phyloP scores from a whole-genome alignment of 768 basidiomycete genomes.

The Boletus rex-veris region DNA sequence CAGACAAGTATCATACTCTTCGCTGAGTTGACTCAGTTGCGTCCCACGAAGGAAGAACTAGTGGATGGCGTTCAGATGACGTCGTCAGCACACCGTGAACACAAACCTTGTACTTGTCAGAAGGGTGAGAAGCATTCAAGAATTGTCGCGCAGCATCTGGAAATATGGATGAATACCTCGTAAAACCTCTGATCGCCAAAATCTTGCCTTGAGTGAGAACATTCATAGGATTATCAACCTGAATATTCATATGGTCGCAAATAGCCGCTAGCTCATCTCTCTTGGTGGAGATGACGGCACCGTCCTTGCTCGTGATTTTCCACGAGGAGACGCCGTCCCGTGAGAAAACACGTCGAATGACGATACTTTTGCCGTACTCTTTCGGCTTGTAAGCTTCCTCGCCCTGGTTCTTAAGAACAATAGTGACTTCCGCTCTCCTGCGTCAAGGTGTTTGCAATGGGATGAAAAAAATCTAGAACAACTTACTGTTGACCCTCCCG shows the following conservation, averaged over 20 bases:
- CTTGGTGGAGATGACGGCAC: constrained; percentile 66
- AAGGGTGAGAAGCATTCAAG: constrained; percentile 72
- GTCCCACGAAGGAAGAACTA: constrained; percentile 96
- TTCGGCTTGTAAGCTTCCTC: constrained; percentile 83
- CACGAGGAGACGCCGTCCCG: constrained; percentile 74
- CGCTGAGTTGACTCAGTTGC: constrained; percentile 79
- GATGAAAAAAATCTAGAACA: neutral
- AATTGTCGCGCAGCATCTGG: constrained; percentile 57
- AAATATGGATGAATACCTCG: neutral
- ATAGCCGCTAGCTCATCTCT: constrained; percentile 84
- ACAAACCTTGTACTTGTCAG: constrained; percentile 85
- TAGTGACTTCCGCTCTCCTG: constrained; percentile 61
- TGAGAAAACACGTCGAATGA: constrained; percentile 77
- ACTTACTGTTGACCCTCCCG: constrained; percentile 76
- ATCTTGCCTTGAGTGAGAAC: constrained; percentile 77
- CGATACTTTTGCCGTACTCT: constrained; percentile 83
- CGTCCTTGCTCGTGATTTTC: constrained; percentile 75
- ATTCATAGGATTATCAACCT: constrained; percentile 95
- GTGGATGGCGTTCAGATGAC: constrained; percentile 1
- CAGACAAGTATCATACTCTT: constrained; percentile 78
- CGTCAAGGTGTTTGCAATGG: constrained; percentile 37
- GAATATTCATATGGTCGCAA: constrained; percentile 93
- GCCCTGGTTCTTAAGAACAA: constrained; percentile 85
- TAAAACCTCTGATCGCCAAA: neutral
- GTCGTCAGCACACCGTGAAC: too few species aligned